Evolutionary conservation across 1,139 yeast genomes (phyloP).

Genomic region (Geotrichum carabidarum): DNA sequence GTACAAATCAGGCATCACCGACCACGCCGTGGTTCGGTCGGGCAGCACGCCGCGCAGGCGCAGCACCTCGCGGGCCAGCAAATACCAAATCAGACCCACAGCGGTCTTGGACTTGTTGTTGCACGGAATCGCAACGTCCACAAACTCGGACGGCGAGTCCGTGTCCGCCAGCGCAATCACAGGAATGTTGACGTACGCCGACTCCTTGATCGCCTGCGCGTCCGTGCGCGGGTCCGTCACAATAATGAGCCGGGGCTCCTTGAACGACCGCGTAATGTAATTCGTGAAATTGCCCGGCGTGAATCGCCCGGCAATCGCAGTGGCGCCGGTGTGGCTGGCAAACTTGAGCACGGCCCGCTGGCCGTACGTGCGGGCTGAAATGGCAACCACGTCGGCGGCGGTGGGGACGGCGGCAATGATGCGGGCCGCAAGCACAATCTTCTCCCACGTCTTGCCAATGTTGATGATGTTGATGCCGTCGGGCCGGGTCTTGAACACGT

Average conservation of each 20-base stretch:
- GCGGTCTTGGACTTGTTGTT: slow-evolving; percentile 99
- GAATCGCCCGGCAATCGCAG: slow-evolving; percentile 99
- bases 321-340: slow-evolving; percentile 99
- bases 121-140: slow-evolving; percentile 99
- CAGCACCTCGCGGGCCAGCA: slow-evolving; percentile 97
- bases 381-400: slow-evolving; percentile 97
- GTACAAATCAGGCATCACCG: slow-evolving; percentile 99
- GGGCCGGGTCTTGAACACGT: slow-evolving; percentile 98
- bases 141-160: slow-evolving; percentile 98
- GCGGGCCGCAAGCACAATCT: slow-evolving; percentile 99
- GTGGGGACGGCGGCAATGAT: slow-evolving; percentile 99
- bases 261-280: slow-evolving; percentile 99
- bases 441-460: slow-evolving; percentile 99
- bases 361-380: slow-evolving; percentile 98
- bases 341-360: slow-evolving; percentile 99
- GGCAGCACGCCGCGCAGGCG: slow-evolving; percentile 98
- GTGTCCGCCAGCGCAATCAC: slow-evolving; percentile 98
- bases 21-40: slow-evolving; percentile 96
- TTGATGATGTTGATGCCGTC: slow-evolving; percentile 99
- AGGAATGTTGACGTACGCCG: slow-evolving; percentile 99
- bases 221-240: slow-evolving; percentile 99
- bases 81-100: slow-evolving; percentile 99
- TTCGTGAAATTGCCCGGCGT: slow-evolving; percentile 99
- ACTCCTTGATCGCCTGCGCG: slow-evolving; percentile 99
- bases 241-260: slow-evolving; percentile 98